Conservation (phyloP, 192 early-diverging fungal genomes). For the Piromyces sp. region DNA sequence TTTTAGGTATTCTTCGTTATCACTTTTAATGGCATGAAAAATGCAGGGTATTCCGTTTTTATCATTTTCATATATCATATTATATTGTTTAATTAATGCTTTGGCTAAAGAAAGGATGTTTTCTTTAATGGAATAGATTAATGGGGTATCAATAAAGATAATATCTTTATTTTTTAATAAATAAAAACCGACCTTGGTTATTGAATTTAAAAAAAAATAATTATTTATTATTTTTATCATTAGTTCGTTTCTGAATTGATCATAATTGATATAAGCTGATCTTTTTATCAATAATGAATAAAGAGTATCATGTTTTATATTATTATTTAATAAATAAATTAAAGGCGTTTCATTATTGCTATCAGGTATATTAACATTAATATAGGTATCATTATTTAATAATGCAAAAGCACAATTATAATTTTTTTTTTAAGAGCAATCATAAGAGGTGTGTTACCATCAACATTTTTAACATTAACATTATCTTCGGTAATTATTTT, state of each 20-base stretch:
- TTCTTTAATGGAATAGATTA: background rate
- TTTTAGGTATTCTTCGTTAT: background rate
- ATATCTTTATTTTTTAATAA: background rate
- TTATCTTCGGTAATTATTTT: background rate
- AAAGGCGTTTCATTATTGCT: background rate
- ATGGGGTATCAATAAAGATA: background rate
- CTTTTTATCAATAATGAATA: background rate
- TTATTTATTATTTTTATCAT: background rate
- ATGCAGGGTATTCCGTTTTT: background rate
- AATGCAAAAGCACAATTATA: background rate
- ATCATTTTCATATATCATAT: background rate
- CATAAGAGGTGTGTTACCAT: background rate
- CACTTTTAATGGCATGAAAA: background rate
- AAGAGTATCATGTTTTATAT: background rate
- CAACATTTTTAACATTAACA: background rate
- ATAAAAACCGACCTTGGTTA: background rate
- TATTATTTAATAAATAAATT: background rate
- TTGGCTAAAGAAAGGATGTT: background rate
- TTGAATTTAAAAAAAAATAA: background rate
- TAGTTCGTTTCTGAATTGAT: background rate
- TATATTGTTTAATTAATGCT: background rate
- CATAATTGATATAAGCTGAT: background rate
- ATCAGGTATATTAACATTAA: background rate
- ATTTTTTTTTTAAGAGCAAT: background rate
- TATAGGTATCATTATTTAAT: background rate